Conservation (phyloP, 306 rosid species). For the Prosopis cineraria region DNA sequence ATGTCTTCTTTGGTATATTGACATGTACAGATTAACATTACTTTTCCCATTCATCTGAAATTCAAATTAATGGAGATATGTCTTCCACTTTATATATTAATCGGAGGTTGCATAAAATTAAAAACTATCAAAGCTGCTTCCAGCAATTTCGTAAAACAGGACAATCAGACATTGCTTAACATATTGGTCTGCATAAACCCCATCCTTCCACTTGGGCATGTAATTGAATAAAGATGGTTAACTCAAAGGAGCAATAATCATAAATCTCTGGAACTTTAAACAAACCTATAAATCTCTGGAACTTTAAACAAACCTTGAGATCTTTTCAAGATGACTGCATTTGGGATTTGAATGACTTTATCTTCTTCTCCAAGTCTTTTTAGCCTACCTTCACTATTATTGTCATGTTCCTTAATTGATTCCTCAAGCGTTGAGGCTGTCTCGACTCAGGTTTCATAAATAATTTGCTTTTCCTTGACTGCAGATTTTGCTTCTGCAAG, state of each 20-base stretch:
- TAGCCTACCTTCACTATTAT: conserved; percentile 74
- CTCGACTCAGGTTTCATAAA: conserved; percentile 61
- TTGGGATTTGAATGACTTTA: conserved; percentile 70
- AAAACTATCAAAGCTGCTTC: background rate
- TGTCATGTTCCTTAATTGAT: conserved; percentile 84
- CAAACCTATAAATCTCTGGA: no score
- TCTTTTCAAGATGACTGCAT: conserved; percentile 84
- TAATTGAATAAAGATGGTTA: conserved; percentile 19
- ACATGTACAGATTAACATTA: background rate
- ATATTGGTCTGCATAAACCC: background rate
- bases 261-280: no score
- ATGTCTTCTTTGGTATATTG: conserved; percentile 17
- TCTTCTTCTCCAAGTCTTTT: conserved; percentile 82
- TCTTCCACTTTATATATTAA: background rate
- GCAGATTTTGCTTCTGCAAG: conserved; percentile 77
- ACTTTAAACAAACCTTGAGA: conserved; percentile 64
- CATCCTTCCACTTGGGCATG: background rate
- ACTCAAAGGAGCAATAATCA: conserved; percentile 18
- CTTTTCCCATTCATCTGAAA: background rate
- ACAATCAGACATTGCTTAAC: background rate
- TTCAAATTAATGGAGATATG: background rate
- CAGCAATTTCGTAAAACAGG: background rate
- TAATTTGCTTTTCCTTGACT: conserved; percentile 61
- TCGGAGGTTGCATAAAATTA: background rate
- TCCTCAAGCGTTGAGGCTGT: conserved; percentile 74